Evolutionary conservation across 257 asterid genomes (phyloP), one percentile per base, ranked within the genome.

Genomic region (Capsicum rhomboideum): DNA sequence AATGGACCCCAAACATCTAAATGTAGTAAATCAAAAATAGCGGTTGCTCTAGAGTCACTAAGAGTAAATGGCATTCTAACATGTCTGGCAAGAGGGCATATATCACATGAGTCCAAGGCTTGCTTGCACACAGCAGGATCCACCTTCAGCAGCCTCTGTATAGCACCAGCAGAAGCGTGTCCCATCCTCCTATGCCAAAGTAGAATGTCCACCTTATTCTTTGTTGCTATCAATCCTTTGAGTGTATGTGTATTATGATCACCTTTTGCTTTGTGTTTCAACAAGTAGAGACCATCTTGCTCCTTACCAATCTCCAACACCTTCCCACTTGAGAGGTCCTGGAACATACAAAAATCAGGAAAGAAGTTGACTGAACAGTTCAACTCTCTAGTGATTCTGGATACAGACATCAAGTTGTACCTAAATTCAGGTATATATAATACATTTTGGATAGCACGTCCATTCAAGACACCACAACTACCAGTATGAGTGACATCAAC

Each of bases 361-460:
- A 55, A 55, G 5, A 55, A 55, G 2, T 10, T 2, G 61, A 55
- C 23, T 55, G 23, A 55, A 55, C 61, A 55, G 8, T 55, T 4
- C 3, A 8, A 55, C 63, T 55, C 63, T 5, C 18, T 8, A 55
- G 26, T 8, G 18, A 55, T 4, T 12, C 26, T 55, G 26, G 26
- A 55, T 18, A 55, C 6, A 20, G 0, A 18, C 26, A 20, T 18
- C 18, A 55, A 5, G 18, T 55, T 55, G 20, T 7, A 20, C 18
- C 26, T 55, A 55, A 55, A 55, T 18, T 55, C 20, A 18, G 63
- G 49, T 7, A 44, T 44, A 8, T 44, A 44, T 2, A 44, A 44
- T 0, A 44, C 49, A 44, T 7, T 8, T 1, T 44, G 1, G 0
- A 8, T 2, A 0, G 11, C 8, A 0, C 7, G 1, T 0, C 11